Base-by-base conservation (phyloP, 2,329 filamentous ascomycete species). In the Ceratocystis destructans region DNA sequence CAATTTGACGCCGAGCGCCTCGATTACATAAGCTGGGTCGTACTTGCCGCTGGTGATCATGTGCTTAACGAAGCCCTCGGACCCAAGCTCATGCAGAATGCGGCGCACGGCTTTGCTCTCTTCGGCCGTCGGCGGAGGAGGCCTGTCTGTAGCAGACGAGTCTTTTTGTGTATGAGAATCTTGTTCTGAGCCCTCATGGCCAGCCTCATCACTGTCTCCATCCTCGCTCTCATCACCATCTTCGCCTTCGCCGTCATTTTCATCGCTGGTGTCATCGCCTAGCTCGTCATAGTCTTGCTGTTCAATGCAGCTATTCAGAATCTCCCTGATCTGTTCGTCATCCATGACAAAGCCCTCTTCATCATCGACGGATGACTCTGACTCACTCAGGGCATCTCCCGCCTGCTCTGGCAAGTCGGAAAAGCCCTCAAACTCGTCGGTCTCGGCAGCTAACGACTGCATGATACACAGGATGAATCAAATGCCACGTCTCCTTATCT, bases 281-380 rank as follows among this genome's bases (percentile, higher is more conserved):
- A 45, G 45, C 48, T 31, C 63, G 6, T 45, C 37, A 8, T 33
- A 44, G 7, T 62, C 61, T n/a, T 63, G 61, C 22, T 63, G 61
- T 5, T 22, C 28, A 31, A 63, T 63, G 33, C 28, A 63, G 62
- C 71, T 41, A 68, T 69, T 8, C 64, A 69, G 17, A 66, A 64
- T 20, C 66, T 71, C 15, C 65, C 71, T 15, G 59, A 62, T n/a
- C 55, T 62, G 8, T 31, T 64, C 31, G 44, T 64, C 28, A 53
- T 68, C 2, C 53, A 41, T 22, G 48, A 53, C 53, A 37, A 33
- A n/a, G 67, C 65, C 25, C 62, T 66, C n/a, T 45, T 64, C 15
- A n/a, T 61, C 22, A 37, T 12, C 12, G 65, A 65, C 12, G 53
- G 59, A 20, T 20, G 55, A 41, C n/a, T 59, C 28, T 37, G 55